phyloP scores from a whole-genome alignment of 2,329 filamentous ascomycete species.

The Xylaria sp. region DNA sequence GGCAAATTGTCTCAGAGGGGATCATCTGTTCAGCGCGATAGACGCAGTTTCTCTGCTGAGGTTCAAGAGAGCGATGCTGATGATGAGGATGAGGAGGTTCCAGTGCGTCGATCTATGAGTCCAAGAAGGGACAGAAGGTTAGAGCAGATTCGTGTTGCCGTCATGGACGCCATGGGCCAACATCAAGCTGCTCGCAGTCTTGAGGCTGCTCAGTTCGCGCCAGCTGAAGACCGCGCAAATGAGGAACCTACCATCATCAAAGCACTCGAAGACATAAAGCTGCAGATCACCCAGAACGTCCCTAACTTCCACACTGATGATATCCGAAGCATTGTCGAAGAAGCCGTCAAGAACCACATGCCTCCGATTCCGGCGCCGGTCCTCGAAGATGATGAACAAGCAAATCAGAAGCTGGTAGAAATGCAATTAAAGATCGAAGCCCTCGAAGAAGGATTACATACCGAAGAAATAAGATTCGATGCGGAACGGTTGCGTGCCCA shows the following conservation, averaged over 20 bases:
- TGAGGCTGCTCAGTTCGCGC: slow-evolving; percentile 46
- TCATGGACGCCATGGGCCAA: slow-evolving; percentile 77
- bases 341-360: slow-evolving; percentile 69
- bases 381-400: slow-evolving; percentile 61
- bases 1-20: slow-evolving; percentile 66
- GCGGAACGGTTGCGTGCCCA: slow-evolving; percentile 59
- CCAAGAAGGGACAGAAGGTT: slow-evolving; percentile 81
- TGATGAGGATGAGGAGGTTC: slow-evolving; percentile 84
- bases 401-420: slow-evolving; percentile 65
- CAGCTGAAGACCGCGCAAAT: slow-evolving; percentile 47
- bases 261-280: slow-evolving; percentile 72
- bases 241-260: slow-evolving; percentile 68
- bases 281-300: slow-evolving; percentile 61
- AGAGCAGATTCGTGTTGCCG: slow-evolving; percentile 80
- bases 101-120: slow-evolving; percentile 76
- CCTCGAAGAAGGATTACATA: slow-evolving; percentile 46
- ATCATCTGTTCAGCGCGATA: slow-evolving; percentile 66
- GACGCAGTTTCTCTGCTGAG: slow-evolving; percentile 77
- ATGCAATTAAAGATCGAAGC: slow-evolving; percentile 67
- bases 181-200: slow-evolving; percentile 60
- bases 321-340: slow-evolving; percentile 71
- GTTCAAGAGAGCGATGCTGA: slow-evolving; percentile 88
- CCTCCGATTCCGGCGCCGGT: slow-evolving; percentile 60
- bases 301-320: slow-evolving; percentile 62
- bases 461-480: slow-evolving; percentile 45